Evolutionary conservation across 2,329 filamentous ascomycete genomes (phyloP), one percentile per base, ranked within the genome.

Genomic region (Aspergillus awamori): DNA sequence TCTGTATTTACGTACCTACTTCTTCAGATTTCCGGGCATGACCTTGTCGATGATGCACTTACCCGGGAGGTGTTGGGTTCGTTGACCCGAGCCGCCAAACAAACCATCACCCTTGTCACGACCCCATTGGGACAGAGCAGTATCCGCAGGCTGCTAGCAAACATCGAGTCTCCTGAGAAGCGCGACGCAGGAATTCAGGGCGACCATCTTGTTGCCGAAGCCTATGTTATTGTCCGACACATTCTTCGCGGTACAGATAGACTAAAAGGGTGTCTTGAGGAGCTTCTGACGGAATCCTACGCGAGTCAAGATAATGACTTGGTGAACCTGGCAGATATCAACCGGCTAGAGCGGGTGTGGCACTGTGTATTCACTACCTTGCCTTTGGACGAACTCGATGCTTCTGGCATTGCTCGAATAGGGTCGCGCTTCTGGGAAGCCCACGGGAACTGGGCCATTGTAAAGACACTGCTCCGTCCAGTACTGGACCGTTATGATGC

Each of bases 331-430:
- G 64, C 61, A 36, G 67, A 77, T 47, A 62, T 80, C 20, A 59
- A 53, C 3, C 61, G 56, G 28, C 55, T 80, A 7, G 80, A 82
- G 62, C 65, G 60, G 39, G 65, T 63, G 22, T 82, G 80, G 80
- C 69, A 68, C 41, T 74, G 75, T n/a, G 43, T 85, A 1, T 86
- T 87, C 65, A 80, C 77, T 1, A 66, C 84, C 1, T 74, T 87
- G 11, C 85, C 86, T 2, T 76, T 84, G 15, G 70, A 80, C 7
- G 83, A 86, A 61, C 72, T 88, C 22, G 82, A 86, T 65, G 61
- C 70, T 1, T 67, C 71, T 58, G 86, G 86, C 2, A 77, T 84
- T 15, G 73, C 80, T 20, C 72, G 73, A 2, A 69, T 74, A 24
- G 77, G 77, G 11, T 74, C 73, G 33, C 76, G 80, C 4, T 80